Conservation (phyloP, 768 basidiomycete species). For the Tremella mesenterica region DNA sequence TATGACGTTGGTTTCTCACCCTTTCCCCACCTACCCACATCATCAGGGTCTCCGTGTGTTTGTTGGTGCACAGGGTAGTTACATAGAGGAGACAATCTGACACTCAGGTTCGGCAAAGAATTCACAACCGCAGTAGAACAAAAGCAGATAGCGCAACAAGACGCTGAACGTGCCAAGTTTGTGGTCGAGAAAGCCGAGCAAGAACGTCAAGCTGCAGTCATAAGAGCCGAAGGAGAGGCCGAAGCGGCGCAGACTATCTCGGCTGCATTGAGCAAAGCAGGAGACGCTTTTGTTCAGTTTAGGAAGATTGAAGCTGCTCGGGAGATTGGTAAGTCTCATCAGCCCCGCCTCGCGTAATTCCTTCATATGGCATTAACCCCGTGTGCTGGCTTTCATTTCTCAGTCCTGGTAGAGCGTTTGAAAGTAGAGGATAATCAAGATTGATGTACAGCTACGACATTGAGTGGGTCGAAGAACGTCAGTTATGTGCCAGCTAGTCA, state of each 20-base stretch:
- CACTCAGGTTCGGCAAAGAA: conserved; percentile 46
- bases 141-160: conserved; percentile 99
- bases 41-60: conserved; percentile 52
- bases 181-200: conserved; percentile 99
- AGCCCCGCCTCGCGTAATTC: too few species aligned
- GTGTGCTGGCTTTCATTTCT: too few species aligned
- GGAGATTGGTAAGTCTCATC: conserved; percentile 59
- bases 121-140: conserved; percentile 78
- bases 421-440: too few species aligned
- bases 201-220: conserved; percentile 96
- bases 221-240: conserved; percentile 96
- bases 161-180: conserved; percentile 97
- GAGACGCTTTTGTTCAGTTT: conserved; percentile 89
- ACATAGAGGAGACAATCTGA: too few species aligned
- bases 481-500: conserved; percentile 38
- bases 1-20: conserved; percentile 45
- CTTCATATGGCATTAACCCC: too few species aligned
- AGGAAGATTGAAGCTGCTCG: conserved; percentile 96
- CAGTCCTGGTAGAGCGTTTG: too few species aligned
- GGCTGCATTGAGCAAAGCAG: conserved; percentile 79
- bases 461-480: conserved; percentile 39
- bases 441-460: conserved; percentile 27
- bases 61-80: conserved; percentile 55
- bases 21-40: conserved; percentile 1
- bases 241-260: conserved; percentile 94